Percentiles rank a stretch among this genome's conserved stretches.
Conservation (phyloP, 2,329 filamentous ascomycete genomes). For the Macrophomina pseudophaseolina region DNA sequence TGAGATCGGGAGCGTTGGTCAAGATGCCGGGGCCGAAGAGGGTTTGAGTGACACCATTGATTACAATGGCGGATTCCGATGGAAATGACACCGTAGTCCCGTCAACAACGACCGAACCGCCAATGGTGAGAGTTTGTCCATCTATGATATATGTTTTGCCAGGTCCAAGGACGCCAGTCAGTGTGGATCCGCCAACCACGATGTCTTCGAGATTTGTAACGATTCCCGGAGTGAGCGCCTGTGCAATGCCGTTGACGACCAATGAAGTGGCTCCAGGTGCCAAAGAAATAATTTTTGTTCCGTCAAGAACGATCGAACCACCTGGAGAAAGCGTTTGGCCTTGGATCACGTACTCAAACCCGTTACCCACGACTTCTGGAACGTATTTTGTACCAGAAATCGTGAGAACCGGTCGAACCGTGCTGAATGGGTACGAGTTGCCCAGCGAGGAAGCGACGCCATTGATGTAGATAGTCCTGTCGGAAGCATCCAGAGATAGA, state of each 20-base stretch:
- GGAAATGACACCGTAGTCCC: conserved; percentile 43
- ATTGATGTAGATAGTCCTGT: conserved; percentile 26
- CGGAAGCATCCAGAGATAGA: conserved; percentile 28
- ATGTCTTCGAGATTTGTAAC: conserved; percentile 36
- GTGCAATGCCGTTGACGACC: conserved; percentile 40
- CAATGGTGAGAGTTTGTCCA: conserved; percentile 46
- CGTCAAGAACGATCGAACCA: conserved; percentile 31
- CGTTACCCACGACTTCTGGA: background rate
- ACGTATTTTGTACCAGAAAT: conserved; percentile 27
- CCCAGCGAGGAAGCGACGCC: conserved; percentile 26
- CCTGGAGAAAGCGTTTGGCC: conserved; percentile 34
- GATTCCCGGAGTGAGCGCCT: conserved; percentile 22
- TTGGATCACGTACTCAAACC: conserved; percentile 6
- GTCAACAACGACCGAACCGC: conserved; percentile 40
- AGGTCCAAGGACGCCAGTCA: conserved; percentile 14
- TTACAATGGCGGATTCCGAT: conserved; percentile 38
- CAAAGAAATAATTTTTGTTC: conserved; percentile 33
- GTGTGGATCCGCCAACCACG: conserved; percentile 41
- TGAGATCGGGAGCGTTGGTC: conserved; percentile 38
- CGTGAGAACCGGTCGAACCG: conserved; percentile 33
- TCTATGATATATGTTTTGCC: conserved; percentile 41
- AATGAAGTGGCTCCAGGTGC: conserved; percentile 34
- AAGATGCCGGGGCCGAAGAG: conserved; percentile 35
- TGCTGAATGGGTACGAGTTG: conserved; percentile 11
- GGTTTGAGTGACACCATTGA: conserved; percentile 38